Evolutionary conservation across 495 filamentous ascomycete species (phyloP).

Genomic region (Hypoxylon lienhwacheense): DNA sequence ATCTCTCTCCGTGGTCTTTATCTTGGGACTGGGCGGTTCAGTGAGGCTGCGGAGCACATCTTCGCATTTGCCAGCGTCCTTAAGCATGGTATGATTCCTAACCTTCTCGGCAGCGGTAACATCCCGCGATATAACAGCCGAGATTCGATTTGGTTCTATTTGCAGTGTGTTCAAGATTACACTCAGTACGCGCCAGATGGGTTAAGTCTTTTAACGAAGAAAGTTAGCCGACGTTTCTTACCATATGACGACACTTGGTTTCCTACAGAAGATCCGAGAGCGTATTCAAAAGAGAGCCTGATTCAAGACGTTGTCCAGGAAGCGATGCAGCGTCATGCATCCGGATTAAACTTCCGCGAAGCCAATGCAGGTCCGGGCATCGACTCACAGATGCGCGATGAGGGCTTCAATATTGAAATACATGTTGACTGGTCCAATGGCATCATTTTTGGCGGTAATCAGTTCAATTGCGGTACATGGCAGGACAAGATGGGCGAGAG

Average conservation of each 20-base stretch:
- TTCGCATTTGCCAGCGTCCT: constrained; percentile 93
- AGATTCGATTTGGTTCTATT: constrained; percentile 96
- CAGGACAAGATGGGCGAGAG: constrained; percentile 99
- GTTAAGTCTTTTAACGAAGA: constrained; percentile 69
- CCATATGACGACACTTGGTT: constrained; percentile 97
- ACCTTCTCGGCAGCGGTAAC: constrained; percentile 82
- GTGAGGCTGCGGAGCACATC: constrained; percentile 90
- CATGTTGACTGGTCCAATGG: constrained; percentile 91
- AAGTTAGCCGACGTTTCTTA: constrained; percentile 82
- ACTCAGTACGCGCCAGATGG: constrained; percentile 81
- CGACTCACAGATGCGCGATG: constrained; percentile 90
- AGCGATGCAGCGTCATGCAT: constrained; percentile 85
- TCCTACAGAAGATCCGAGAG: constrained; percentile 71
- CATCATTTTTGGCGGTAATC: constrained; percentile 90
- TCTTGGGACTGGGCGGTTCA: constrained; percentile 83
- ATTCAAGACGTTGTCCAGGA: constrained; percentile 91
- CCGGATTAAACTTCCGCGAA: constrained; percentile 86
- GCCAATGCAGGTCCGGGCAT: constrained; percentile 87
- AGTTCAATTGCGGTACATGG: constrained; percentile 97
- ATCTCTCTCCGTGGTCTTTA: constrained; percentile 90
- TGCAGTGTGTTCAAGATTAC: constrained; percentile 95
- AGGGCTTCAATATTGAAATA: constrained; percentile 89
- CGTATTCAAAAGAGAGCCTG: constrained; percentile 79
- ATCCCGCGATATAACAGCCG: constrained; percentile 95
- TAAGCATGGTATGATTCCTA: constrained; percentile 99